Evolutionary conservation across 2,329 filamentous ascomycete genomes (phyloP).

Genomic region (Tolypocladium paradoxum): DNA sequence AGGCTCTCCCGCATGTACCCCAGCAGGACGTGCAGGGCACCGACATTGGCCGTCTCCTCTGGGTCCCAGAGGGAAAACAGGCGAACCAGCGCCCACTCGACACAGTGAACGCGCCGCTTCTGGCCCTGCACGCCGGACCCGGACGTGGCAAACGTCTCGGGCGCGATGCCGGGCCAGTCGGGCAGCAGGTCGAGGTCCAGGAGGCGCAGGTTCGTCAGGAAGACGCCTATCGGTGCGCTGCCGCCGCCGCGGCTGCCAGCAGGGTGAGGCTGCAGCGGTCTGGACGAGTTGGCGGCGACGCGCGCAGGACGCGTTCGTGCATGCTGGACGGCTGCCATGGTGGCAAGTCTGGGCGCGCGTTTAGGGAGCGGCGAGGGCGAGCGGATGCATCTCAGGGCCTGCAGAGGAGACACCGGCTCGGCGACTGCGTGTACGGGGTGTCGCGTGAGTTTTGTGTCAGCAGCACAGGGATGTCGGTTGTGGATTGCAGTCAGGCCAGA

Average conservation of each 20-base stretch:
- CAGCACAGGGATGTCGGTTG: neutral
- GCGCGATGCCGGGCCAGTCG: conserved; percentile 72
- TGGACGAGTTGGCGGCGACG: conserved; percentile 1
- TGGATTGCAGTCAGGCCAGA: too few relatives aligned
- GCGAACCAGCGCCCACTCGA: conserved; percentile 87
- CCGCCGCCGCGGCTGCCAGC: neutral
- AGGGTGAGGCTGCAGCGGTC: neutral
- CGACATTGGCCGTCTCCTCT: conserved; percentile 61
- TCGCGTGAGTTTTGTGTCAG: neutral
- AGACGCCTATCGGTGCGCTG: conserved; percentile 26
- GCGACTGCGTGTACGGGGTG: neutral
- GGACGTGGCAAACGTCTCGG: conserved; percentile 53
- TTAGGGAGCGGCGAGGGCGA: neutral
- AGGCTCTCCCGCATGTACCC: too few relatives aligned
- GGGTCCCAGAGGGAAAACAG: conserved; percentile 79
- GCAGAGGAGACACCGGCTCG: neutral
- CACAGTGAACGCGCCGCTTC: conserved; percentile 69
- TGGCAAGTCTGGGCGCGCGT: neutral
- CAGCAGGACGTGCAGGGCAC: too few relatives aligned
- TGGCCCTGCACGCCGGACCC: conserved; percentile 60
- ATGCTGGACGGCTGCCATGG: conserved; percentile 7
- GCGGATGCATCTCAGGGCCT: neutral
- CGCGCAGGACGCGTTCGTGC: conserved; percentile 3
- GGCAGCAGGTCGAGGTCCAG: conserved; percentile 64
- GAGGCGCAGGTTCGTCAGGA: conserved; percentile 74